Conservation (phyloP, 1,284 basidiomycete genomes). For the Testicularia cyperi region DNA sequence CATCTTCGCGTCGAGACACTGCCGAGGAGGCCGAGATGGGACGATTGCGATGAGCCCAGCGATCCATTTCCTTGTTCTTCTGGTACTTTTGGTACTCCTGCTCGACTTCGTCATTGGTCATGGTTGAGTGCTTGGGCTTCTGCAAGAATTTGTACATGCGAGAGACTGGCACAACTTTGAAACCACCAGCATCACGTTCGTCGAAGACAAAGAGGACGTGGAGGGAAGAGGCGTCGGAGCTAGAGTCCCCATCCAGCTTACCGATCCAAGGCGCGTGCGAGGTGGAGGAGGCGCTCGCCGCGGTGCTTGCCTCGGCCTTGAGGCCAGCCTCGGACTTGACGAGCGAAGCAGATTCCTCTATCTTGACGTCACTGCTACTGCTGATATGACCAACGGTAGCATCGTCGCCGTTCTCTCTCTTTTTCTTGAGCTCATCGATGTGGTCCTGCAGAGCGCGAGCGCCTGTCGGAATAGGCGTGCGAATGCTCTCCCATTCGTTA, state of each 20-base stretch:
- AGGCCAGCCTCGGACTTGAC: conserved; percentile 17
- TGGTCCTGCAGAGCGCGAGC: conserved; percentile 40
- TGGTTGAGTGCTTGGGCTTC: conserved; percentile 46
- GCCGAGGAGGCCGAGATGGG: conserved; percentile 12
- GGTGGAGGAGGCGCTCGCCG: conserved; percentile 6
- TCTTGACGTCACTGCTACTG: conserved; percentile 30
- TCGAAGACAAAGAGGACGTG: conserved; percentile 59
- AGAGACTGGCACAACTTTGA: conserved; percentile 56
- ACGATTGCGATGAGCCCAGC: conserved; percentile 40
- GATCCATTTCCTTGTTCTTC: conserved; percentile 42
- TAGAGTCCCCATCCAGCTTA: conserved; percentile 57
- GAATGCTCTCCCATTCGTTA: conserved; percentile 54
- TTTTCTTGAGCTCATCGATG: conserved; percentile 34
- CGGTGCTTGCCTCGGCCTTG: conserved; percentile 25
- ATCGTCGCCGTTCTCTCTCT: conserved; percentile 6
- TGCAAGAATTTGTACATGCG: conserved; percentile 58
- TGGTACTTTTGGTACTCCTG: conserved; percentile 43
- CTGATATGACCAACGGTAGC: too few species aligned
- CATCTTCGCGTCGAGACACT: conserved; percentile 25
- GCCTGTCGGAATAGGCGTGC: conserved; percentile 43
- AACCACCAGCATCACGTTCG: conserved; percentile 54
- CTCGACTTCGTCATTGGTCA: conserved; percentile 50
- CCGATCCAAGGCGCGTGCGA: conserved; percentile 58
- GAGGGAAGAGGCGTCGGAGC: conserved; percentile 45
- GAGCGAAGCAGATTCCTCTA: conserved; percentile 4